Conservation (phyloP, 2,329 filamentous ascomycete species). For the Ophiognomonia clavigignenti-juglandacearum region DNA sequence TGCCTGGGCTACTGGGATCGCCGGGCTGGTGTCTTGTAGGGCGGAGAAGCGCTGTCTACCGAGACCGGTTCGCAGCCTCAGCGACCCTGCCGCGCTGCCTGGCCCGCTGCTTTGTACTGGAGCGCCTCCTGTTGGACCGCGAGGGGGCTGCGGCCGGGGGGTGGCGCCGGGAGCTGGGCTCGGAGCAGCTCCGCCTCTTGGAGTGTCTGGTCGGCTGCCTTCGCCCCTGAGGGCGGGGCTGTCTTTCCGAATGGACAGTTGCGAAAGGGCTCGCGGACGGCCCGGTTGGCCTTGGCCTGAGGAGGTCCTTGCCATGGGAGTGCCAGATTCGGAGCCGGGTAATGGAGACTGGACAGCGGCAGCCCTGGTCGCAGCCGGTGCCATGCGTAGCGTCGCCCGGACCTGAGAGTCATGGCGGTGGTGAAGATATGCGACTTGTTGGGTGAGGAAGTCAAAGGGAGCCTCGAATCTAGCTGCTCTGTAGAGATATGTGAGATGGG, state of each 20-base stretch:
- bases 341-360: conserved; percentile 54
- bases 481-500: conserved; percentile 14
- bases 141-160: conserved; percentile 39
- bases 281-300: conserved; percentile 30
- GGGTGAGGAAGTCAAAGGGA: conserved; percentile 79
- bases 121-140: conserved; percentile 44
- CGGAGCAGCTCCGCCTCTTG: conserved; percentile 27
- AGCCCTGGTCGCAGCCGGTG: conserved; percentile 48
- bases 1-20: conserved; percentile 19
- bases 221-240: conserved; percentile 49
- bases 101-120: conserved; percentile 22
- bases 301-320: conserved; percentile 43
- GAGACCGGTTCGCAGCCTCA: conserved; percentile 23
- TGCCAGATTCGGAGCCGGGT: conserved; percentile 42
- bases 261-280: conserved; percentile 43
- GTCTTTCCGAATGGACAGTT: conserved; percentile 54
- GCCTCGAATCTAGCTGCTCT: conserved; percentile 78
- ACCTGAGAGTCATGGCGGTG: conserved; percentile 84
- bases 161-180: conserved; percentile 12
- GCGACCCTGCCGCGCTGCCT: conserved; percentile 8
- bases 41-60: conserved; percentile 39
- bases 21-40: conserved; percentile 30
- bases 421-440: conserved; percentile 91
- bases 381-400: conserved; percentile 80
- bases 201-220: conserved; percentile 36